Conservation (phyloP, 768 basidiomycete species). For the Russula olivacea region DNA sequence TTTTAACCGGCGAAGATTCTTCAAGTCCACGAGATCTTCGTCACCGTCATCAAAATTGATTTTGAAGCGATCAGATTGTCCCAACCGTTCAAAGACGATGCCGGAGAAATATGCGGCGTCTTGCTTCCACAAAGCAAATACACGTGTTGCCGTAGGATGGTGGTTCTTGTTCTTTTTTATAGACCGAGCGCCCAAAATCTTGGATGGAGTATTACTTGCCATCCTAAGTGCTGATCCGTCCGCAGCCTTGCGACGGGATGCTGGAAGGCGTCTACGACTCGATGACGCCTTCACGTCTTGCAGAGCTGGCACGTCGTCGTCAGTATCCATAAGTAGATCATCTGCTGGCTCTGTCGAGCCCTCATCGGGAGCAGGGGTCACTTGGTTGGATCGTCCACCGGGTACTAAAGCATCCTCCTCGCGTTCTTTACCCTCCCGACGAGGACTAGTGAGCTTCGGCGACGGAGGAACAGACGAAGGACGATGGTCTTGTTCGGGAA, state of each 20-base stretch:
- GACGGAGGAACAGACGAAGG: constrained; percentile 3
- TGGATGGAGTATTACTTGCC: constrained; percentile 28
- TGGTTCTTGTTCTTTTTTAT: constrained; percentile 26
- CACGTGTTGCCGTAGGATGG: constrained; percentile 41
- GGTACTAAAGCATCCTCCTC: background rate
- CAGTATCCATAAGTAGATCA: constrained; percentile 34
- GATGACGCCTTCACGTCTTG: constrained; percentile 27
- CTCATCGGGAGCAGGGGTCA: constrained; percentile 33
- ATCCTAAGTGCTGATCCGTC: constrained; percentile 25
- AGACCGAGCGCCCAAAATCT: constrained; percentile 17
- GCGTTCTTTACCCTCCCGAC: constrained; percentile 3
- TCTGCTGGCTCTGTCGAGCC: constrained; percentile 40
- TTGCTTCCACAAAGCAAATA: constrained; percentile 64
- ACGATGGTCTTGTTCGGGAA: constrained; percentile 47
- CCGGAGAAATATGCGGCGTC: constrained; percentile 61
- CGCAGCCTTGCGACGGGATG: constrained; percentile 28
- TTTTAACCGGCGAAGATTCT: constrained; percentile 49
- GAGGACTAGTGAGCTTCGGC: background rate
- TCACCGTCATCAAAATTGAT: constrained; percentile 67
- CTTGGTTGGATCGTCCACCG: constrained; percentile 7
- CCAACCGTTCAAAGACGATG: constrained; percentile 37
- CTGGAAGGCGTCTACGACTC: constrained; percentile 42
- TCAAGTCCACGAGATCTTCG: constrained; percentile 41
- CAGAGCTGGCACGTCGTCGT: constrained; percentile 26
- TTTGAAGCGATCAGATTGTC: constrained; percentile 34